Base-by-base conservation (phyloP, 371 early-diverging fungal species). In the Caulochytrium protostelioides region DNA sequence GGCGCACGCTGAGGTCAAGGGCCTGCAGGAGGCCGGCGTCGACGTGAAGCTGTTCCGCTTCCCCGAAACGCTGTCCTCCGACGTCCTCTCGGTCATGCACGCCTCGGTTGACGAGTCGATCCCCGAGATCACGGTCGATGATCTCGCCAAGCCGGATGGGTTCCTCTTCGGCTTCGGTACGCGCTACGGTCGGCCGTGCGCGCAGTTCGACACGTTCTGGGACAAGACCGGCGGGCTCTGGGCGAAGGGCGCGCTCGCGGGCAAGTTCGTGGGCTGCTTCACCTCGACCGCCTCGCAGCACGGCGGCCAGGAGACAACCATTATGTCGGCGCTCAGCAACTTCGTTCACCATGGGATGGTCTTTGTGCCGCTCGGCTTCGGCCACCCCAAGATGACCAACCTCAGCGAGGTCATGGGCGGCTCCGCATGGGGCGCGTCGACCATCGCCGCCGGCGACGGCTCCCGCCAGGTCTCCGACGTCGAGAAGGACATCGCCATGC, bases 281-380 rank as follows among this genome's bases (percentile, higher is more conserved):
- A 70, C 68, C 32, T 71, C 74, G 19, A 73, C 82, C 4, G 72
- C 58, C 7, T 55, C 69, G 30, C 76, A 73, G 47, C 67, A 68
- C 39, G 81, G 80, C 32, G 83, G 83, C 6, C 75, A 76, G 41
- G 84, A 83, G 47, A 71, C 76, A 4, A 79, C 81, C 1, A 71
- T 71, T 3, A 49, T 65, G n/a, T 63, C 72, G 13, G 56, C 73
- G 23, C 30, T 85, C 20, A 58, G 74, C 9, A 67, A 64, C 37
- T 62, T 80, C 30, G 70, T 62, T 12, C 83, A 83, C 52, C 81
- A 77, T 39, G 86, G 84, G 4, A 61, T 83, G 40, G 51, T 66
- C 30, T 83, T 65, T 39, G 77, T 83, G 8, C 80, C 84, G 3
- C 49, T 79, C 34, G 78, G 78, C 4, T 72, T 28, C 29, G 4